Evolutionary conservation across 768 basidiomycete genomes (phyloP), one percentile per base, ranked within the genome.

Genomic region (Lentinula sp.): DNA sequence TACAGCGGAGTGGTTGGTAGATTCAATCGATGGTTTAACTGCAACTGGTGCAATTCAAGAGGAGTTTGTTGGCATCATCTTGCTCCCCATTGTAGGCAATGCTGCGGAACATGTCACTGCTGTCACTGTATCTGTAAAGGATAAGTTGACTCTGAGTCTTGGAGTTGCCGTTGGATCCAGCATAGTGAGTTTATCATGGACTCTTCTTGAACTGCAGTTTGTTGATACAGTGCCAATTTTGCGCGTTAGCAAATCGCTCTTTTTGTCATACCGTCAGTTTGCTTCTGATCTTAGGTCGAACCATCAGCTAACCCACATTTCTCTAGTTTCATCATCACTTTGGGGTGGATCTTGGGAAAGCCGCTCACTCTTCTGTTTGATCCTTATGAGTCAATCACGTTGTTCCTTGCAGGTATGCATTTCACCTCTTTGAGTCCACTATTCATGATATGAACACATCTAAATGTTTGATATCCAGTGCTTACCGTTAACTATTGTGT

Each of bases 11-110:
- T 86, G 77, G 74, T 80, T 98, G 4, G 92, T 98, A 4, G 85
- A 82, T 66, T 91, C 91, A 3, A 95, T 97, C 65, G 75, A 82
- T 63, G 91, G 91, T 12, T 68, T 98, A 41, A 88, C 90, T 0
- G 67, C 66, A 0, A 67, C 67, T 0, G 85, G 85, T 23, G 15
- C 28, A 6, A 88, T 98, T 59, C 83, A 77, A 61, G 82, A 84
- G 62, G 91, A 90, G 70, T 98, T 94, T 69, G 87, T 97, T 62
- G 95, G 91, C 12, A 73, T 97, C 12, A 82, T 83, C 46, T 77
- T 98, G 13, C 81, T 98, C 7, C 96, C 96, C 6, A 93, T 97
- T 41, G 94, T 95, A 13, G 92, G 92, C 18, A 94, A 93, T 69
- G 90, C 92, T 6, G 93, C 69, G 76, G 95, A 97, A 69, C 94